These are phyloP conservation scores for Peronosclerospora sorghi DNA, from an alignment of 352 stramenopile species.

Conservation along the genomic window DNA sequence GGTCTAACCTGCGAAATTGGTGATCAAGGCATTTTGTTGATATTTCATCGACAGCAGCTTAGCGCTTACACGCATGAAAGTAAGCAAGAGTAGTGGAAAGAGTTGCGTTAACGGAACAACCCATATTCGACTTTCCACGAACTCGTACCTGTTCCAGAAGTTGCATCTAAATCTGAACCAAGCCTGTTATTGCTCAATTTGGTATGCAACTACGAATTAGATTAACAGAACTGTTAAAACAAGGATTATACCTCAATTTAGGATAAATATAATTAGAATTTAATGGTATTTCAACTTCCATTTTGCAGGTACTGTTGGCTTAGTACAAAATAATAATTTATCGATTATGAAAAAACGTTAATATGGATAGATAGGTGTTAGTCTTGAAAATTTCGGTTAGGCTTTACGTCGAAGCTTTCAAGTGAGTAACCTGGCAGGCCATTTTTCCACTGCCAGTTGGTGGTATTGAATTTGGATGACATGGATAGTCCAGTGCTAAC, in stretches of 20 bases:
- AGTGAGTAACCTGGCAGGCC: conserved; percentile 36
- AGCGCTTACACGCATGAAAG: conserved; percentile 31
- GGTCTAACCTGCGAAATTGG: conserved; percentile 77
- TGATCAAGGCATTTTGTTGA: conserved; percentile 88
- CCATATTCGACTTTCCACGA: conserved; percentile 28
- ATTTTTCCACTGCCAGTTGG: conserved; percentile 51
- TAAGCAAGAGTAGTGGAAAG: conserved; percentile 26
- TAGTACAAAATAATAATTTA: too few species aligned
- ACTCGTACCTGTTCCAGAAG: too few species aligned
- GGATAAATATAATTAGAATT: too few species aligned
- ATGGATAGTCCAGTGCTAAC: conserved; percentile 64
- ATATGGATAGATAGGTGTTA: too few species aligned
- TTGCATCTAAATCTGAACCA: too few species aligned
- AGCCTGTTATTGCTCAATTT: too few species aligned
- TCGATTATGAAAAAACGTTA: too few species aligned
- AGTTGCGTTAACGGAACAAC: conserved; percentile 32
- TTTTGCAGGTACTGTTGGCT: too few species aligned
- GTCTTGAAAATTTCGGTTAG: conserved; percentile 15
- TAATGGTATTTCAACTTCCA: too few species aligned
- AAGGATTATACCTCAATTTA: too few species aligned
- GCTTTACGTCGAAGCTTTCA: conserved; percentile 50
- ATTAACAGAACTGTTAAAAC: too few species aligned
- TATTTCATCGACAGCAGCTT: conserved; percentile 13
- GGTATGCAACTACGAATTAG: too few species aligned
- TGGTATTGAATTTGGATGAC: conserved; percentile 74